phyloP scores from a whole-genome alignment of 2,329 filamentous ascomycete species.

The Periglandula ipomoeae region DNA sequence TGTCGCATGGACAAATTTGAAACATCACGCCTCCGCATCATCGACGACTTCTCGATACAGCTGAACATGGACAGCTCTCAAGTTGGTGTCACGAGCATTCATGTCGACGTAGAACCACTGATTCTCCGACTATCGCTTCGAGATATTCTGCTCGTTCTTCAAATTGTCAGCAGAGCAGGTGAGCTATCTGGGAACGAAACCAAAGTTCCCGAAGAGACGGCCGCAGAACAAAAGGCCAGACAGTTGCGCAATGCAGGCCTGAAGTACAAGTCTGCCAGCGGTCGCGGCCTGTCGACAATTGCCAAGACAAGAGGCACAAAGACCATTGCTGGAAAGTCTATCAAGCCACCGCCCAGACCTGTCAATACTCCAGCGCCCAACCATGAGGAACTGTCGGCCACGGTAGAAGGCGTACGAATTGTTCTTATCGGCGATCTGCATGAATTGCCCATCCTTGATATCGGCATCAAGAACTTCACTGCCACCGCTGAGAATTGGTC shows the following conservation, averaged over 20 bases:
- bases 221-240: constrained; percentile 46
- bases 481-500: constrained; percentile 88
- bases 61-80: constrained; percentile 70
- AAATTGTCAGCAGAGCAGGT: constrained; percentile 84
- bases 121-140: constrained; percentile 83
- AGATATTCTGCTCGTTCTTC: constrained; percentile 87
- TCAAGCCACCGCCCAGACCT: constrained; percentile 13
- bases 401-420: constrained; percentile 79
- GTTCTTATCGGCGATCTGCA: constrained; percentile 94
- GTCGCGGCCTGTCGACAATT: constrained; percentile 44
- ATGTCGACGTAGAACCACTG: constrained; percentile 81
- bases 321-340: constrained; percentile 23
- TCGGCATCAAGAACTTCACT: constrained; percentile 84
- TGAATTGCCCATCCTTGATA: constrained; percentile 87
- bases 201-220: constrained; percentile 26
- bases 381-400: constrained; percentile 74
- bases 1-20: constrained; percentile 99
- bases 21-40: constrained; percentile 76
- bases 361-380: constrained; percentile 11
- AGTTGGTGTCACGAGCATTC: constrained; percentile 62
- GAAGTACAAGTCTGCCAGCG: constrained; percentile 48
- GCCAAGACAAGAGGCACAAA: constrained; percentile 32
- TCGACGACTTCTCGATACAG: constrained; percentile 93
- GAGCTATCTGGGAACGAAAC: constrained; percentile 67
- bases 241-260: constrained; percentile 40